Base-by-base conservation (phyloP, 2,329 filamentous ascomycete genomes). In the Pseudocercospora ulei region DNA sequence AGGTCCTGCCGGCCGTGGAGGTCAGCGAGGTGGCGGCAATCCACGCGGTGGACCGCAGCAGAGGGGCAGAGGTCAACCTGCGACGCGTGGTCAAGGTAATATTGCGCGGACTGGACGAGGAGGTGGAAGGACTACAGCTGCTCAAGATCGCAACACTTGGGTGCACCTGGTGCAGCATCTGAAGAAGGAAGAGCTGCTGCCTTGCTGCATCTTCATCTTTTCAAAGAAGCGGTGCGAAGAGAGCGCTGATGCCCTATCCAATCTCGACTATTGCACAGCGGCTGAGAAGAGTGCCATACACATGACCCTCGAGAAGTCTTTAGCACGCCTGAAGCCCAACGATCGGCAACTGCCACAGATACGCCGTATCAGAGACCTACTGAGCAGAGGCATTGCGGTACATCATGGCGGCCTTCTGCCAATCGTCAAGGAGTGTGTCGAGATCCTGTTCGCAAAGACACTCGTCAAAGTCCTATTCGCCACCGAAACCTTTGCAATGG, bases 401-500 rank as follows among this genome's bases (percentile, higher is more conserved):
- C 90, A 98, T 56, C 90, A 98, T 57, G 88, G 90, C 47, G 90
- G 90, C 22, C 69, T 98, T 46, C 64, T 98, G 13, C 90, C 90
- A 0, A 98, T 98, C 47, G 86, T 96, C 52, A 98, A 98, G 62
- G 90, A 98, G 61, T 76, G 96, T 14, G 90, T 98, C 1, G 90
- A 98, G 61, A 93, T 98, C 37, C 65, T 98, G 9, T 98, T 98
- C 54, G 88, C 90, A 0, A 86, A 84, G 62, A 92, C 87, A 1
- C 67, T 98, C 39, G 90, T 98, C 42, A 98, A 98, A 63, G 82
- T 98, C 2, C 72, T 98, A 2, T 98, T 98, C 56, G 90, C 90
- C 0, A 98, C 90, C 0, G 90, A 98, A 61, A 98, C 90, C 0
- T 98, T 98, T 61, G 90, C 90, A 22, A 98, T 98, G 87, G 90